Base-by-base conservation (phyloP, 768 basidiomycete species). In the Termitomyces sp. region DNA sequence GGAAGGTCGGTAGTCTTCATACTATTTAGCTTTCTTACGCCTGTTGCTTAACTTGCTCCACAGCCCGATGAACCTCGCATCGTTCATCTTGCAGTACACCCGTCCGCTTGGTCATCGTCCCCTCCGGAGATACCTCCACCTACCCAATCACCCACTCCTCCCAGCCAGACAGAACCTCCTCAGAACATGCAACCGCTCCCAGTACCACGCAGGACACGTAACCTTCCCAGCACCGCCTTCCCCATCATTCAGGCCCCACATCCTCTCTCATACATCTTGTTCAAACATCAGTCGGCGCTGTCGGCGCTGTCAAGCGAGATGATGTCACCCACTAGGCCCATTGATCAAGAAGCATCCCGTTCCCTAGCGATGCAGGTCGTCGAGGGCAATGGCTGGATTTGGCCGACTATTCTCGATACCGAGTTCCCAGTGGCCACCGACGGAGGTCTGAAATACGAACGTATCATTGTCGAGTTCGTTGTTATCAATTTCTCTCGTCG, bases 71-170 rank as follows among this genome's bases (percentile, higher is more conserved):
- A 86, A 52, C 77, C 82, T 25, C 81, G 80, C 42, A 76, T 84
- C 55, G 74, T 92, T 42, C 90, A 91, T 70, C 76, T 92, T 21
- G 85, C 89, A 14, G 89, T 92, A n/a, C 85, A 87, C 66, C 86
- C 88, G 23, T 87, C 86, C 27, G 86, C 86, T 53, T 92, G 90
- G 90, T 76, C 78, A 40, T 71, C 77, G 23, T 59, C 70, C 12
- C 86, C 87, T 27, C 86, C 82, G 12, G 70, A 68, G 38, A 59
- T 66, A 31, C 61, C 69, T 0, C 54, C 67, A 50, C 32, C 64
- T 16, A 42, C 66, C 40, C 48, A 63, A 16, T 32, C 59, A 17
- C 35, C 59, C 27, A 54, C 45, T 44, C 37, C 52, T 50, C 35
- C 42, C 49, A 53, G 56, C 32, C 37, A 57, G 5, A 34, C 23